phyloP scores from a whole-genome alignment of 1,284 basidiomycete species.

The Hypsizygus ulmarius region DNA sequence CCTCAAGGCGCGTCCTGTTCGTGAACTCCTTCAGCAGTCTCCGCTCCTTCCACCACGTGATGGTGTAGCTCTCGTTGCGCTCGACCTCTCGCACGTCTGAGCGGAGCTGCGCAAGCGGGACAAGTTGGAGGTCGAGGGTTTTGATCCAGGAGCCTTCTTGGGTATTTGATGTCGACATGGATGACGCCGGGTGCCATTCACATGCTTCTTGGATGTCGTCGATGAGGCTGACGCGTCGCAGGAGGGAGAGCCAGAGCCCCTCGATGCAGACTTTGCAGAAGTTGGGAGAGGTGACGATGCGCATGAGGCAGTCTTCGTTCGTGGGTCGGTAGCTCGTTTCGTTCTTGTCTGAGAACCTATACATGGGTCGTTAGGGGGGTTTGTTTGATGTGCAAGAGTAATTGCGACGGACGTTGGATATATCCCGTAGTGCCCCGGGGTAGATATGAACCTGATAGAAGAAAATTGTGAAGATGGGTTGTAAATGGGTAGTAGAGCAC shows the following conservation, averaged over 20 bases:
- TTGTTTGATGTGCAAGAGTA: neutral
- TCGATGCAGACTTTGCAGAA: conserved; percentile 79
- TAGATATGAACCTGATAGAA: conserved; percentile 56
- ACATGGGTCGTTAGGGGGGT: neutral
- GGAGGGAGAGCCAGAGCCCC: conserved; percentile 66
- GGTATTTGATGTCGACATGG: conserved; percentile 9
- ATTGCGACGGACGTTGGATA: conserved; percentile 63
- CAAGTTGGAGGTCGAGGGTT: conserved; percentile 43
- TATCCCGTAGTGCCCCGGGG: conserved; percentile 62
- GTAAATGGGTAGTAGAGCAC: conserved; percentile 21
- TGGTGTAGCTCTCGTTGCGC: conserved; percentile 49
- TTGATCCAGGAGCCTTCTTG: conserved; percentile 24
- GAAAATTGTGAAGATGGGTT: conserved; percentile 3
- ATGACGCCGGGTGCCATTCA: conserved; percentile 12
- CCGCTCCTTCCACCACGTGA: conserved; percentile 53
- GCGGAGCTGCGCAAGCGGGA: conserved; percentile 62
- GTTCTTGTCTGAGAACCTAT: conserved; percentile 59
- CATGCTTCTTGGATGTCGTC: conserved; percentile 47
- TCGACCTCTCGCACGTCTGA: conserved; percentile 22
- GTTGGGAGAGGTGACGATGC: conserved; percentile 63
- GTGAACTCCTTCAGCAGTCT: conserved; percentile 39
- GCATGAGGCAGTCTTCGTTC: conserved; percentile 85
- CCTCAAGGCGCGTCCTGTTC: conserved; percentile 46
- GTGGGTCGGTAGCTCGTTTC: conserved; percentile 70
- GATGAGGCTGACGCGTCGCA: conserved; percentile 58